Percentiles rank a stretch among this genome's conserved stretches.
Conservation (phyloP, 169 alveolate genomes). For the Eimeria praecox region DNA sequence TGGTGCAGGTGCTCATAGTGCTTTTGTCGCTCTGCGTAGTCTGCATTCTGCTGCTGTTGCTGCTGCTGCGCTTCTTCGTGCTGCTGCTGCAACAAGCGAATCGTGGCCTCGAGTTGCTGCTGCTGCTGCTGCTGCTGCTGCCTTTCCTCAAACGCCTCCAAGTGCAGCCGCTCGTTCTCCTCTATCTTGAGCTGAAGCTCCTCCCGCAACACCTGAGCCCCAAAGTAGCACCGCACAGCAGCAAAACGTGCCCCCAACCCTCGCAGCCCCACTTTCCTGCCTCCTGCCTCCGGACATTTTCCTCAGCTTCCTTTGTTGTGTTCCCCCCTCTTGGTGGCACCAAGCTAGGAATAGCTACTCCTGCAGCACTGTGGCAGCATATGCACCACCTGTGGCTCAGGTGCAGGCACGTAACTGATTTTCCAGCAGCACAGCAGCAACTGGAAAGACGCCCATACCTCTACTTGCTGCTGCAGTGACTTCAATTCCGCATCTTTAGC, state of each 20-base stretch:
- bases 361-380: neutral
- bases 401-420: no score
- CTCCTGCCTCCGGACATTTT: neutral
- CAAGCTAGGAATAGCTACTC: neutral
- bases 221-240: neutral
- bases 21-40: conserved; percentile 8
- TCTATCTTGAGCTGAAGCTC: conserved; percentile 66
- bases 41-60: conserved; percentile 29
- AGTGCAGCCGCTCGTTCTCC: conserved; percentile 57
- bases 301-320: neutral
- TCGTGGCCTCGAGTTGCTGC: conserved; percentile 20
- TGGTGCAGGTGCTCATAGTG: conserved; percentile 6
- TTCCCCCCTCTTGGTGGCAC: neutral
- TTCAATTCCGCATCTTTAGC: conserved; percentile 59
- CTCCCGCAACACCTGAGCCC: conserved; percentile 24
- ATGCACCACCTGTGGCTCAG: neutral
- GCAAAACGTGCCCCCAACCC: neutral
- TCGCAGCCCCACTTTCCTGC: neutral
- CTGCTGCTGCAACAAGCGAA: neutral
- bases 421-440: conserved; percentile 21
- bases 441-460: neutral
- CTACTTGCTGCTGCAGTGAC: conserved; percentile 67
- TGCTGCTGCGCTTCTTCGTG: neutral
- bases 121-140: conserved; percentile 75
- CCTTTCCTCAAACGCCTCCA: conserved; percentile 53